These are phyloP conservation scores for Tillandsia fasciculata DNA, from an alignment of 176 grass and related monocot genomes.

Conservation along the genomic window DNA sequence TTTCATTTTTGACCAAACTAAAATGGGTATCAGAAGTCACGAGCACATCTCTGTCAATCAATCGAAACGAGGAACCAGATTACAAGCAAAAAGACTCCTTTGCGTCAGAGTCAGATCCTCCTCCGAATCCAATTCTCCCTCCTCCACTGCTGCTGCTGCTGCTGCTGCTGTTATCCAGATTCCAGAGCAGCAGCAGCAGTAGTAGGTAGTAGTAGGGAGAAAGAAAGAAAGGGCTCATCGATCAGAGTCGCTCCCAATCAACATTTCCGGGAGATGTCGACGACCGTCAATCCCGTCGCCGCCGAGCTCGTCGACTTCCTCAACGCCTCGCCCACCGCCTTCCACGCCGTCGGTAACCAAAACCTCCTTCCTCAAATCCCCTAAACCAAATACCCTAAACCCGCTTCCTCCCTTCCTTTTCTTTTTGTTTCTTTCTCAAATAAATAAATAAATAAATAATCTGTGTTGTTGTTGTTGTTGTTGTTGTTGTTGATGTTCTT, in stretches of 20 bases:
- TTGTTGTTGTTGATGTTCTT: slow-evolving; percentile 4
- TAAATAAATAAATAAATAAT: no score
- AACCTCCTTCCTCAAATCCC: slow-evolving; percentile 20
- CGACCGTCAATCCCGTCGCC: slow-evolving; percentile 25
- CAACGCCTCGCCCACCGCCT: slow-evolving; percentile 41
- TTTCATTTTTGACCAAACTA: no score
- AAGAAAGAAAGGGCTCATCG: background rate
- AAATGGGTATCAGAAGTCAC: no score
- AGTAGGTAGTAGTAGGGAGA: background rate
- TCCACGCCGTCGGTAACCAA: slow-evolving; percentile 49
- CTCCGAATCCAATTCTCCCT: no score
- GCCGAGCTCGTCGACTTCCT: slow-evolving; percentile 45
- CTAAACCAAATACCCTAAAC: slow-evolving; percentile 27
- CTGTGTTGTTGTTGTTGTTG: background rate
- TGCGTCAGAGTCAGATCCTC: background rate
- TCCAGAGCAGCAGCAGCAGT: no score
- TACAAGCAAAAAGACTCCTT: background rate
- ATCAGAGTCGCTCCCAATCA: no score
- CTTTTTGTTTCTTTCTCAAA: background rate
- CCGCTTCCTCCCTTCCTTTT: slow-evolving; percentile 12
- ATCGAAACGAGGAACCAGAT: background rate
- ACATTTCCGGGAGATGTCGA: background rate
- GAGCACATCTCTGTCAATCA: background rate
- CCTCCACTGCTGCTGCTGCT: no score
- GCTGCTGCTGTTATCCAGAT: no score